A percentile compares a stretch with the other conserved stretches of the same genome.
These are phyloP conservation scores for Barbatosphaeria neglecta DNA, from an alignment of 495 filamentous ascomycete species.

Conservation along the genomic window DNA sequence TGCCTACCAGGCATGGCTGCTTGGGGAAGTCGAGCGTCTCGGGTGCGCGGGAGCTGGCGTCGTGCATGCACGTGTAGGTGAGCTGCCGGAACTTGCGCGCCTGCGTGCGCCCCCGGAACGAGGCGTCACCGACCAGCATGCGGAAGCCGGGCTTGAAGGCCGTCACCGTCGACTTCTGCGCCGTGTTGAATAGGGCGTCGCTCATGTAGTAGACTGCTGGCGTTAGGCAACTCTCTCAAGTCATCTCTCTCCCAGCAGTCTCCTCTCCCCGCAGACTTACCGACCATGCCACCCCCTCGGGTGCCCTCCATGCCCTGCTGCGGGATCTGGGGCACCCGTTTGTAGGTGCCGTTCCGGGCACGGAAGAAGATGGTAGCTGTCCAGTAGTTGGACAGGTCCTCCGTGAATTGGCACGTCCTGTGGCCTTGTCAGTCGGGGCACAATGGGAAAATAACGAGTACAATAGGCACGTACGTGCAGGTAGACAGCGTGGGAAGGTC, in stretches of 20 bases:
- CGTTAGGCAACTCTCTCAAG: no score
- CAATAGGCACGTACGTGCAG: no score
- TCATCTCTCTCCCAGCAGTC: no score
- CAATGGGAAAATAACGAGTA: no score
- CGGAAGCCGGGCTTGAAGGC: constrained; percentile 38
- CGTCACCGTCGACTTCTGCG: constrained; percentile 30
- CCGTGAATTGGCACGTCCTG: constrained; percentile 20
- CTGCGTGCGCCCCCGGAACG: constrained; percentile 17
- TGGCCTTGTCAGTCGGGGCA: no score
- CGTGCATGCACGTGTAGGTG: constrained; percentile 19
- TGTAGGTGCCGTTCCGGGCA: constrained; percentile 22
- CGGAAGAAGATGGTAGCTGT: constrained; percentile 24
- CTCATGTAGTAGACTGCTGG: constrained; percentile 45
- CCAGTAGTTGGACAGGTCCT: constrained; percentile 32
- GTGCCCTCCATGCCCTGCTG: constrained; percentile 24
- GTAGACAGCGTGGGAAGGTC: constrained; percentile 18
- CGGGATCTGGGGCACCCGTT: constrained; percentile 25
- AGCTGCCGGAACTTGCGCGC: constrained; percentile 22
- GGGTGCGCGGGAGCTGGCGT: constrained; percentile 12
- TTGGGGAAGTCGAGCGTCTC: constrained; percentile 19
- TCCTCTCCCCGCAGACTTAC: no score
- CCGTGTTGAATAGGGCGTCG: constrained; percentile 33
- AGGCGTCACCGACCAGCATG: constrained; percentile 27
- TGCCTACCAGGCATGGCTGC: constrained; percentile 18
- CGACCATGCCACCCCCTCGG: constrained; percentile 27